Conservation (phyloP, 352 stramenopile species). For the Phytophthora quininea region DNA sequence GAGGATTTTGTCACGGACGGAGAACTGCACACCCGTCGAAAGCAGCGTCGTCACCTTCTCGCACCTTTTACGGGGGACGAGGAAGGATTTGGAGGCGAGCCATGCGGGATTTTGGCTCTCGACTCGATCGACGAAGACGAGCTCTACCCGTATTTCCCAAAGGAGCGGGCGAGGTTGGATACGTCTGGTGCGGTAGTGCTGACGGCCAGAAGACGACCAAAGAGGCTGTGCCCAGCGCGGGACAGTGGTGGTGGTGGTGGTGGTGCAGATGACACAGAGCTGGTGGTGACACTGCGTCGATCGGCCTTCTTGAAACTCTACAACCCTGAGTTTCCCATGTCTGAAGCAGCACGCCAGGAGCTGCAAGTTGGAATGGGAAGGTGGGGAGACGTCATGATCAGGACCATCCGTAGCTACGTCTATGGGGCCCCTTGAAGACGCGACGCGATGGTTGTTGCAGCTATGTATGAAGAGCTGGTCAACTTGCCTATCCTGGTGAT, state of each 20-base stretch:
- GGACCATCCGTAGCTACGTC: conserved; percentile 35
- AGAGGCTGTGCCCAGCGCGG: background rate
- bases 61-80: conserved; percentile 15
- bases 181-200: conserved; percentile 24
- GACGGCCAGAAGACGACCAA: conserved; percentile 15
- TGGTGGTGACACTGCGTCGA: conserved; percentile 39
- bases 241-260: background rate
- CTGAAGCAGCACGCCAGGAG: conserved; percentile 12
- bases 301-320: conserved; percentile 30
- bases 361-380: conserved; percentile 29
- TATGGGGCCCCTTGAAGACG: conserved; percentile 9
- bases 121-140: conserved; percentile 38
- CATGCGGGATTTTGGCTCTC: conserved; percentile 21
- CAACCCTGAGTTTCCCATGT: conserved; percentile 26
- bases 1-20: conserved; percentile 19
- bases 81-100: conserved; percentile 10
- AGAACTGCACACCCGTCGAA: conserved; percentile 16
- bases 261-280: background rate
- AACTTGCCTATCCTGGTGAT: too few relatives aligned
- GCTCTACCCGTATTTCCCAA: conserved; percentile 26
- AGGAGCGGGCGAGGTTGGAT: conserved; percentile 21
- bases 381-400: conserved; percentile 38
- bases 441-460: too few relatives aligned
- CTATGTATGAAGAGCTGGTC: too few relatives aligned
- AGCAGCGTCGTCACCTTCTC: conserved; percentile 32